Percentiles rank a stretch among this genome's conserved stretches.
phyloP scores from a whole-genome alignment of 2,329 filamentous ascomycete species.

The Rachicladosporium sp. region DNA sequence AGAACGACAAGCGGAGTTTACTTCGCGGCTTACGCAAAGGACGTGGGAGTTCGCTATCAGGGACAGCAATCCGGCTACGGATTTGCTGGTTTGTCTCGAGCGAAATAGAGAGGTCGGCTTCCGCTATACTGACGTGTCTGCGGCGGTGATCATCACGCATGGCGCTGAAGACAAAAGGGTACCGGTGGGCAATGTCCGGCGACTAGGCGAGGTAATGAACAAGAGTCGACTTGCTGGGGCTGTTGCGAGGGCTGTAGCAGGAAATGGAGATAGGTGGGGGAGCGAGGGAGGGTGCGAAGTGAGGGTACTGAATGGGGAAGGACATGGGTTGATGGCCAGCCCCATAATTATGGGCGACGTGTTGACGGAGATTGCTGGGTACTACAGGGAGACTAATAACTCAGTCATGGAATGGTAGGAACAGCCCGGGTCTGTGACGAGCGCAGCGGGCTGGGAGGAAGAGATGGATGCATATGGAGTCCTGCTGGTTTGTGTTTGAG shows the following conservation, averaged over 20 bases:
- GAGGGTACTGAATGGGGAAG: conserved; percentile 76
- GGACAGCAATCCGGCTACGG: conserved; percentile 85
- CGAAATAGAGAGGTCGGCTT: conserved; percentile 86
- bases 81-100: conserved; percentile 85
- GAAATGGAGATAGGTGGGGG: no score
- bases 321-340: conserved; percentile 91
- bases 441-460: no score
- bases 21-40: conserved; percentile 73
- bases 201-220: conserved; percentile 85
- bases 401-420: no score
- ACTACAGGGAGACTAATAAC: conserved; percentile 46
- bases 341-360: conserved; percentile 86
- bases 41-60: conserved; percentile 91
- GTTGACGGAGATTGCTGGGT: conserved; percentile 84
- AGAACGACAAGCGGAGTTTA: conserved; percentile 64
- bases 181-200: conserved; percentile 86
- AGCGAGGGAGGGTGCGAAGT: conserved; percentile 63
- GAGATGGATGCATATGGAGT: no score
- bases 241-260: no score
- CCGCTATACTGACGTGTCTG: conserved; percentile 89
- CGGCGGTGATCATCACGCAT: conserved; percentile 86
- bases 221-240: neutral
- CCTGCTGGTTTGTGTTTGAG: no score
- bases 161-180: conserved; percentile 83
- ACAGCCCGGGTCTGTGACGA: no score